phyloP scores from a whole-genome alignment of 2,329 filamentous ascomycete genomes.

The Diaporthe vaccinii region DNA sequence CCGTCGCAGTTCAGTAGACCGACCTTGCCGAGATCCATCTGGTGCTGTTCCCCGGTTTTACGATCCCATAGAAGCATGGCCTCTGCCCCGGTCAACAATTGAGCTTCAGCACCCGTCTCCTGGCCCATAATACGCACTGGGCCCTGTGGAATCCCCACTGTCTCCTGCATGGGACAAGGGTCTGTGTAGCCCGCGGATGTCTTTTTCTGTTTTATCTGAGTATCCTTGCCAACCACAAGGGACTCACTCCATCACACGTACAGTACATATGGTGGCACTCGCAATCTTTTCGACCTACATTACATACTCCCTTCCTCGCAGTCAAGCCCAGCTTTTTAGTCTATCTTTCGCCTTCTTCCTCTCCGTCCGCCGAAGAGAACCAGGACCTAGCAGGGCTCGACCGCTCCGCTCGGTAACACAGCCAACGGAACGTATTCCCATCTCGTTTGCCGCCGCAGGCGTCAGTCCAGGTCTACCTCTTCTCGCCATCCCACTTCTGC shows the following conservation, averaged over 20 bases:
- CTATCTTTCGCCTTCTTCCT: constrained; percentile 27
- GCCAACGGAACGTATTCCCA: constrained; percentile 32
- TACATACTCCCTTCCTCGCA: constrained; percentile 38
- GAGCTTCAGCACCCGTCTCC: constrained; percentile 26
- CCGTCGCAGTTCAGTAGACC: constrained; percentile 32
- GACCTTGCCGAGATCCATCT: constrained; percentile 28
- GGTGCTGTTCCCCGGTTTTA: constrained; percentile 11
- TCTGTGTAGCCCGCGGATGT: constrained; percentile 34
- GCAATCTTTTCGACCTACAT: constrained; percentile 36
- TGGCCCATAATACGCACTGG: constrained; percentile 36
- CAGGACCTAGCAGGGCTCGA: constrained; percentile 10
- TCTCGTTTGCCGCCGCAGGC: constrained; percentile 24
- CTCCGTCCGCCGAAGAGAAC: background rate
- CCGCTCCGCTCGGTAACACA: constrained; percentile 30
- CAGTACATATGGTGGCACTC: constrained; percentile 38
- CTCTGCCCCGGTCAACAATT: constrained; percentile 28
- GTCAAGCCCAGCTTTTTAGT: constrained; percentile 25
- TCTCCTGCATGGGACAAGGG: constrained; percentile 40
- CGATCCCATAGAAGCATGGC: constrained; percentile 9
- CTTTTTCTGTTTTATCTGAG: constrained; percentile 39
- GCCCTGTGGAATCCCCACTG: constrained; percentile 36
- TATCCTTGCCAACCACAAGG: constrained; percentile 34
- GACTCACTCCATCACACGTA: constrained; percentile 37
- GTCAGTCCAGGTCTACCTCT: constrained; percentile 25
- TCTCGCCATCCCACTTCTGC: constrained; percentile 32